Evolutionary conservation across 2,329 filamentous ascomycete genomes (phyloP).

Genomic region (Aspergillus sp.): DNA sequence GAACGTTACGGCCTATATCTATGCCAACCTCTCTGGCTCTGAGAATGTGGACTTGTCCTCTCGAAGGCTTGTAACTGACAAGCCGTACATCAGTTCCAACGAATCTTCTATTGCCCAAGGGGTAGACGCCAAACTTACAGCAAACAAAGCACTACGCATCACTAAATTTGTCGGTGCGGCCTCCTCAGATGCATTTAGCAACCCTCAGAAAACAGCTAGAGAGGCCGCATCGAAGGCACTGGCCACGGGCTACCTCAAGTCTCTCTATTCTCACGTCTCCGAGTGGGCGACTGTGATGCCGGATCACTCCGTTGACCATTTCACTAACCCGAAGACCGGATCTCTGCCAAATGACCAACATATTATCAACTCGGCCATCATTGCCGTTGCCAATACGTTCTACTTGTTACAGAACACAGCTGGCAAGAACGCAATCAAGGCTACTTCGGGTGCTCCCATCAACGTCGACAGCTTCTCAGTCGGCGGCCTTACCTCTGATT

Average conservation of each 20-base stretch:
- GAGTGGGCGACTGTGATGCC: slow-evolving; percentile 59
- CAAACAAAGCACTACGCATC: slow-evolving; percentile 47
- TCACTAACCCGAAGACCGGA: slow-evolving; percentile 49
- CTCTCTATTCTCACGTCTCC: slow-evolving; percentile 48
- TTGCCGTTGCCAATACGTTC: slow-evolving; percentile 41
- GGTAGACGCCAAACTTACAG: slow-evolving; percentile 45
- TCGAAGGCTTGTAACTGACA: slow-evolving; percentile 37
- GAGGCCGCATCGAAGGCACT: slow-evolving; percentile 46
- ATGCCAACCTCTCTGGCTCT: slow-evolving; percentile 36
- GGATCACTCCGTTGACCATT: slow-evolving; percentile 55
- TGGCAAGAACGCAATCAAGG: slow-evolving; percentile 45
- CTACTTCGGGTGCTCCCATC: slow-evolving; percentile 43
- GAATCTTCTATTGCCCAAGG: slow-evolving; percentile 58
- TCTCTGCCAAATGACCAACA: slow-evolving; percentile 49
- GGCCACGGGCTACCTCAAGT: slow-evolving; percentile 46
- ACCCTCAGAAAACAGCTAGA: slow-evolving; percentile 49
- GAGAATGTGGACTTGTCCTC: slow-evolving; percentile 36
- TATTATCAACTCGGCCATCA: slow-evolving; percentile 47
- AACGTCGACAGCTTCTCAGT: slow-evolving; percentile 59
- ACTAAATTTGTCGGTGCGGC: slow-evolving; percentile 62
- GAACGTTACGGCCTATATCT: slow-evolving; percentile 56
- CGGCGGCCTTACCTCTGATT: slow-evolving; percentile 59
- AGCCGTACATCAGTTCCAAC: slow-evolving; percentile 47
- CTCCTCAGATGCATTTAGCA: slow-evolving; percentile 57
- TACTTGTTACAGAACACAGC: slow-evolving; percentile 44